Base-by-base conservation (phyloP, 2,329 filamentous ascomycete species). In the Huntiella abstrusa region DNA sequence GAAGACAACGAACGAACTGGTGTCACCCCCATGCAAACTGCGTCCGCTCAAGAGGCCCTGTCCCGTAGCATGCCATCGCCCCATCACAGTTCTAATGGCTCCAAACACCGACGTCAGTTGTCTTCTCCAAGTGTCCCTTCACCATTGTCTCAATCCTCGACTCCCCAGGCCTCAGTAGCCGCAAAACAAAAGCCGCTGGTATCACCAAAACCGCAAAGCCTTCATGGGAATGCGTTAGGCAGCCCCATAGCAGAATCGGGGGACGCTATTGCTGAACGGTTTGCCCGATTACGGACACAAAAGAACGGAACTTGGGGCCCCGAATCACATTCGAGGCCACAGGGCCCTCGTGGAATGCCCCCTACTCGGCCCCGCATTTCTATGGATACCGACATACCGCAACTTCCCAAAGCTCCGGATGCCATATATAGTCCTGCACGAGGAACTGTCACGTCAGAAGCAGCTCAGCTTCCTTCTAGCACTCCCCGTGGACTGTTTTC, bases 361-460 rank as follows among this genome's bases (percentile, higher is more conserved):
- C 6, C 22, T 6, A 6, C 22, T 28, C 22, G 22, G 22, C 22
- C 67, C 22, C 22, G 22, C 43, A 56, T 72, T 7, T 64, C 66
- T 2, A 54, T 76, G 1, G 64, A 72, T 41, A 71, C 64, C 19
- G 57, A 69, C n/a, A 58, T 73, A 5, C 67, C 71, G 8, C 66
- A 66, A 12, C 63, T 85, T 55, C 81, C 81, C 8, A 81, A 80
- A 57, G 62, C 79, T 40, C 82, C 82, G 1, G 79, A 78, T 54
- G 79, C 82, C 5, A 82, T 83, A 3, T 87, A 86, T 56, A 85
- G 77, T 54, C 82, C 82, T n/a, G 78, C 78, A 1, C 70, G 80
- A 33, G 83, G 82, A 22, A 80, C 76, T 47, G 67, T 79, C 4
- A 75, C 77, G 3, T 74, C 71, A 17, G 75, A 77, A 50, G 69